Percentiles rank a stretch among this genome's conserved stretches.
phyloP scores from a whole-genome alignment of 768 basidiomycete species.

The Piloderma croceum region DNA sequence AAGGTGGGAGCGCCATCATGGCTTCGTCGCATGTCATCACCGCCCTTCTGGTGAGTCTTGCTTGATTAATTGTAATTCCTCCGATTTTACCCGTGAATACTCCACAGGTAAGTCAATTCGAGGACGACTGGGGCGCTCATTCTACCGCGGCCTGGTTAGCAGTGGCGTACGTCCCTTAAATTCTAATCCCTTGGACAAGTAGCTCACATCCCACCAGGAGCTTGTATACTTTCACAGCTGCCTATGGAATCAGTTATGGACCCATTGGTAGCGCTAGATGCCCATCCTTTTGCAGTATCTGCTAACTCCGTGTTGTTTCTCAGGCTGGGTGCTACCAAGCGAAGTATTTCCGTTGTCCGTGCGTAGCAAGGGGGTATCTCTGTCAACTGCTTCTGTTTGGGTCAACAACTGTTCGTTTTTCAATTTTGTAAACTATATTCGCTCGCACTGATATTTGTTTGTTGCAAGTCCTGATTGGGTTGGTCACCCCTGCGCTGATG shows the following conservation, averaged over 20 bases:
- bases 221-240: constrained; percentile 70
- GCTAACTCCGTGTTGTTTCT: no score
- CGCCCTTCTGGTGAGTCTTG: constrained; percentile 49
- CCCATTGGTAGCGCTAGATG: no score
- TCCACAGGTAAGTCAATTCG: constrained; percentile 33
- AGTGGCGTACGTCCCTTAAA: constrained; percentile 46
- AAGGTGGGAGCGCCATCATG: constrained; percentile 62
- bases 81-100: background rate
- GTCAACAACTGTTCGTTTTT: constrained; percentile 64
- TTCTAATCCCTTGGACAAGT: background rate
- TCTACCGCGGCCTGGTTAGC: constrained; percentile 58
- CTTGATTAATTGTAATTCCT: constrained; percentile 8
- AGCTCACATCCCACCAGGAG: no score
- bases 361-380: constrained; percentile 74
- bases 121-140: constrained; percentile 55
- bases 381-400: constrained; percentile 87
- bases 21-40: constrained; percentile 57
- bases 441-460: background rate
- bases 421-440: background rate
- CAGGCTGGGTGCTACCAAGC: constrained; percentile 79
- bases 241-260: constrained; percentile 74
- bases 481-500: constrained; percentile 64
- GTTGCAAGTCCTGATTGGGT: constrained; percentile 62
- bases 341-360: constrained; percentile 80
- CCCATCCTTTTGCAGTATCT: no score